Evolutionary conservation across 140 eudicot genomes (phyloP), one percentile per base, ranked within the genome.

Genomic region (Stevia rebaudiana): DNA sequence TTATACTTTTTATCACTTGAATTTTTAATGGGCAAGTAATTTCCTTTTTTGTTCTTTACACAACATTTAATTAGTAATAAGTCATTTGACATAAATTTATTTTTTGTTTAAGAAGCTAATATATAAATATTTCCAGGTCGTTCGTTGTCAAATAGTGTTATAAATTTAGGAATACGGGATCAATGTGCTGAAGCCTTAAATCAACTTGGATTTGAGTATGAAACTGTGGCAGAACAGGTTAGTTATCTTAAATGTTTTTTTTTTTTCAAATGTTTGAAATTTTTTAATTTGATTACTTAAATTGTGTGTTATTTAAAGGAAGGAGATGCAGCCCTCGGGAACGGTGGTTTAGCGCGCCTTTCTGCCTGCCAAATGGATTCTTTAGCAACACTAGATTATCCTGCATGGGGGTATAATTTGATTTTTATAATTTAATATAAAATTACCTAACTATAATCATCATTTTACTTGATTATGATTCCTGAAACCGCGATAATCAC

Each of bases 361-460:
- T 78, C 90, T 50, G 83, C 90, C 67, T 84, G 86, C 73, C 86
- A 74, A 67, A 80, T 84, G 90, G 90, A 84, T 64, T 84, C 86
- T 54, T 63, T 84, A 64, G 90, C 86, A 18, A 84, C 90, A 44
- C 48, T 78, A 60, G 82, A 80, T 72, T 84, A 74, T 77, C 90
- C 90, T 0, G 90, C 90, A 67, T 74, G 83, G 90, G 90, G 90
- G 84, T 83, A 79, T 7, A 30, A 30, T 33, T 31, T 59, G 11
- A 11, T 50, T 67, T 36, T 35, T 35, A 3, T 36, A 1, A 49
- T 52, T 58, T 13, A 9, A n/a, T 68, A 43, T 69, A 9, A 59
- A 59, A 10, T 42, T 44, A 33, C 51, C 21, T 3, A 11, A 68
- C 33, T 53, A n/a, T 21, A 61, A 12, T 3, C 9, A 41, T 11